Evolutionary conservation across 2,329 filamentous ascomycete genomes (phyloP), one percentile per base, ranked within the genome.

Genomic region (Dendryphion nanum): DNA sequence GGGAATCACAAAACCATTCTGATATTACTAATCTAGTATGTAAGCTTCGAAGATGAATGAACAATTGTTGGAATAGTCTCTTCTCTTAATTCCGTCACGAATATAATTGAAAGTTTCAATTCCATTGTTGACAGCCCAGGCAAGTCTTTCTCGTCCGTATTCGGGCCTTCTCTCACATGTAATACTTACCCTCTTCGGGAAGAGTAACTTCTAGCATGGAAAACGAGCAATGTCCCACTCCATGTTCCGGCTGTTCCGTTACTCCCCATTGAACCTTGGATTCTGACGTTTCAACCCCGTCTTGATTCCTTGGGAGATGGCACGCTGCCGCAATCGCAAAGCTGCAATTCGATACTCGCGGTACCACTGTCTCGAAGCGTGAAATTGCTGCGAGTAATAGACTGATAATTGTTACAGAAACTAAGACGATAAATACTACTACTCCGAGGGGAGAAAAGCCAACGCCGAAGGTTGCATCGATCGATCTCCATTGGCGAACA

Each of bases 281-380:
- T 10, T 7, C 16, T 16, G 29, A 31, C 7, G 29, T 15, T 31
- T 31, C 10, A 16, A 10, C 15, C 7, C 29, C 29, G 29, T 7
- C 10, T 16, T 42, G 34, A 13, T 18, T 38, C n/a, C 33, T 30
- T 14, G 39, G 39, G 17, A 33, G 39, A 38, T 42, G 39, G 16
- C 39, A 42, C 18, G 39, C 39, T 14, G 35, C 39, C 12, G 39
- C 39, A 13, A 42, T 38, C 4, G 36, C 39, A 14, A 42, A 29
- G 30, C 39, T 42, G 18, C 29, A 10, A 31, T 31, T 31, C 29
- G 29, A 8, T 31, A 16, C 29, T 31, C 29, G 8, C 29, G 29
- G 29, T 15, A 31, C 16, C 8, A 7, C 8, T 16, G 8, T 31
- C 15, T 10, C 15, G 29, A 15, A 31, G 8, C 23, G 23, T 26